Evolutionary conservation across 75 land plant genomes (phyloP), one percentile per base, ranked within the genome.

Genomic region (Pinus taeda): DNA sequence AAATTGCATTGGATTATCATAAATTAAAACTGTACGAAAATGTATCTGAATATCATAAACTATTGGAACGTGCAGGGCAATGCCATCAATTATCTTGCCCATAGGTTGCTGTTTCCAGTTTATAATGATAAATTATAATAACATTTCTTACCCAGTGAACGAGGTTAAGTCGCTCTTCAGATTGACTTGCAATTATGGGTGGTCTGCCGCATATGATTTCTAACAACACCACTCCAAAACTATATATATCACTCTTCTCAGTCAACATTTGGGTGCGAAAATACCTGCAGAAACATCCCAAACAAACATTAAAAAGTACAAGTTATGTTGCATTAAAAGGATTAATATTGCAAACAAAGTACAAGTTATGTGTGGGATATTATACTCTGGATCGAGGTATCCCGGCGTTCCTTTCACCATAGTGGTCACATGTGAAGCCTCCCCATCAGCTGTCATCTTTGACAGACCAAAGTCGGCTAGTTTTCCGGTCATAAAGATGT

Each of bases 391-490:
- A 73, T 82, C 83, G 33, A 82, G 57, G 57, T 82, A 82, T 42
- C 83, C 83, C 12, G 65, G 39, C 37, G 83, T 82, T 65, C 84
- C 72, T 58, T 67, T 82, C 13, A 80, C 58, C 11, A 53, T 62
- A 24, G 81, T 80, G 37, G 57, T 36, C 13, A 77, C 30, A 30
- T 60, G 81, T 15, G 77, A 62, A 29, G 76, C 6, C 5, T 64
- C 67, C 3, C 2, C 33, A 1, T 33, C 49, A 8, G 3, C 0
- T 15, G 42, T 4, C 5, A 75, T 7, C n/a, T 20, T 69, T 15
- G 84, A 82, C 64, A 82, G 81, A n/a, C 84, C 84, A 55, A 82
- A 82, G 59, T 82, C 84, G 13, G 81, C 60, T 15, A 82, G 17
- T 6, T 80, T 45, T 15, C 73, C 84, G 24, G 29, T n/a, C 71